A percentile compares a stretch with the other conserved stretches of the same genome.
Conservation (phyloP, 441 rosid species). For the Pelargonium citronellum region DNA sequence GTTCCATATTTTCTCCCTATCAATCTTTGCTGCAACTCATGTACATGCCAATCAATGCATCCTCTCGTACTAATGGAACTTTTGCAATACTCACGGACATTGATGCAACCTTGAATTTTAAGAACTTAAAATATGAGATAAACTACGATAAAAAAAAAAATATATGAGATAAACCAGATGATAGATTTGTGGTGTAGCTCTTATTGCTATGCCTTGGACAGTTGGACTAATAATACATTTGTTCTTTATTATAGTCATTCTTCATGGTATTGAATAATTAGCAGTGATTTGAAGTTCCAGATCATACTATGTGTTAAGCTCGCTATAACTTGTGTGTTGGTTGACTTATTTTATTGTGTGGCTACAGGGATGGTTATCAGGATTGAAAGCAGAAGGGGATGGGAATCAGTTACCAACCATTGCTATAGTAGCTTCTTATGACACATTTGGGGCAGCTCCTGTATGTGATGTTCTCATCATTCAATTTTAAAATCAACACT, state of each 20-base stretch:
- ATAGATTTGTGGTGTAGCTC: neutral
- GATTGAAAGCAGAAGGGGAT: slow-evolving; percentile 83
- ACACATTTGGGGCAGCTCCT: slow-evolving; percentile 95
- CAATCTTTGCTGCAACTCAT: neutral
- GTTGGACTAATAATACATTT: no score
- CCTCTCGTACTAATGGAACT: slow-evolving; percentile 20
- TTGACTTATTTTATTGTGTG: slow-evolving; percentile 23
- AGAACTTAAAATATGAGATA: neutral
- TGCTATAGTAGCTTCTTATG: slow-evolving; percentile 93
- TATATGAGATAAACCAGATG: neutral
- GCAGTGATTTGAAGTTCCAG: slow-evolving; percentile 8
- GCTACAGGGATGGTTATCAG: slow-evolving; percentile 91
- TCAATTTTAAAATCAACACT: neutral
- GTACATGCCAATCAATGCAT: neutral
- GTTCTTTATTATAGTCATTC: neutral
- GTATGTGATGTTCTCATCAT: slow-evolving; percentile 44
- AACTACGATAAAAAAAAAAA: no score
- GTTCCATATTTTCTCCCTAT: slow-evolving; percentile 6
- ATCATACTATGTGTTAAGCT: slow-evolving; percentile 9
- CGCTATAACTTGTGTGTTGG: slow-evolving; percentile 7
- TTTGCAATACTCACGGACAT: neutral
- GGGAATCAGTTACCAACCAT: slow-evolving; percentile 83
- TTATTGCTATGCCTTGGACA: neutral
- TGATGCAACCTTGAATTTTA: neutral
- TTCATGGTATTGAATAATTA: neutral